Evolutionary conservation across 2,329 filamentous ascomycete genomes (phyloP).

Genomic region (Aplosporella prunicola): DNA sequence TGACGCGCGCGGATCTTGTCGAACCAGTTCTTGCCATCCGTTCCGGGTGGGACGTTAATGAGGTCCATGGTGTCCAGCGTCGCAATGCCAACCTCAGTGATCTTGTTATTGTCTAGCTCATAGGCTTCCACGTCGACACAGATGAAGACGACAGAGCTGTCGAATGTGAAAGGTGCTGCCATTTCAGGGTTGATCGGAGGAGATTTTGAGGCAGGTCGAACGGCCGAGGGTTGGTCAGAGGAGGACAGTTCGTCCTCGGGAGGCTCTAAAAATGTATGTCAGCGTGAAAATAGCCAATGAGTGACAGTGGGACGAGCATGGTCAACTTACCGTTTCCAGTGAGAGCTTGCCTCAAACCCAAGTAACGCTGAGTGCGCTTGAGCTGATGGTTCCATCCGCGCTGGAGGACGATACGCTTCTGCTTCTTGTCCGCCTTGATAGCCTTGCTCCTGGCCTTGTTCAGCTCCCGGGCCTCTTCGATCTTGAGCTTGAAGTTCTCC

Average conservation of each 20-base stretch:
- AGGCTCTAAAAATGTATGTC: not conserved
- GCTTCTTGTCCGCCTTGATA: conserved; percentile 40
- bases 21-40: conserved; percentile 57
- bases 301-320: too few relatives aligned
- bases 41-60: conserved; percentile 47
- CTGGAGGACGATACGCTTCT: conserved; percentile 42
- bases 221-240: not conserved
- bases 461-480: conserved; percentile 43
- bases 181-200: conserved; percentile 37
- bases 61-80: conserved; percentile 64
- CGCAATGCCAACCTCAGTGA: conserved; percentile 83
- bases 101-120: conserved; percentile 53
- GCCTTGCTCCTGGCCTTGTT: conserved; percentile 42
- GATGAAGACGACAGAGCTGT: conserved; percentile 58
- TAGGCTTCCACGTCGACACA: conserved; percentile 76
- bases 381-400: conserved; percentile 47
- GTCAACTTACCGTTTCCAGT: too few relatives aligned
- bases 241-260: not conserved
- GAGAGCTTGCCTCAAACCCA: conserved; percentile 64
- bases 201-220: conserved; percentile 7
- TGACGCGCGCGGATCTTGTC: conserved; percentile 59
- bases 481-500: conserved; percentile 44
- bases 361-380: conserved; percentile 57
- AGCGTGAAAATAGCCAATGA: too few relatives aligned
- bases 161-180: conserved; percentile 38